Evolutionary conservation across 257 asterid genomes (phyloP).

Genomic region (Petunia secreta): DNA sequence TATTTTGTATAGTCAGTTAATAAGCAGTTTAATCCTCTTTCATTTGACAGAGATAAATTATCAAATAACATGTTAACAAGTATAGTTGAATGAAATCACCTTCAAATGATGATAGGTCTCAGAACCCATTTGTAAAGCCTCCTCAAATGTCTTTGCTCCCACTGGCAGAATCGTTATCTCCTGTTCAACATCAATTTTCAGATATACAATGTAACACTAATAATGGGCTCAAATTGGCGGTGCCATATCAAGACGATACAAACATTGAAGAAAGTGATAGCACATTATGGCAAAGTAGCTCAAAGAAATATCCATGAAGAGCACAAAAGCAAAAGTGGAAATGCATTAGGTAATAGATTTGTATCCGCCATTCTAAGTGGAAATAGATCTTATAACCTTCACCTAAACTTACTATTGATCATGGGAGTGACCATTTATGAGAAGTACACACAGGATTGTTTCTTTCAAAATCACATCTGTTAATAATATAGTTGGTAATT

Average conservation of each 20-base stretch:
- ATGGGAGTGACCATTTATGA: constrained; percentile 21
- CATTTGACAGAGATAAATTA: neutral
- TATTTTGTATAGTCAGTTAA: constrained; percentile 5
- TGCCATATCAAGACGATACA: constrained; percentile 20
- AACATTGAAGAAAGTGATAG: constrained; percentile 23
- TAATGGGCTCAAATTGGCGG: constrained; percentile 9
- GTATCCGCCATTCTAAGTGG: constrained; percentile 6
- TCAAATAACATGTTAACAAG: neutral
- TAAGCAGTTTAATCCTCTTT: constrained; percentile 22
- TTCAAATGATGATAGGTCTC: constrained; percentile 96
- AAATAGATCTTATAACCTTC: constrained; percentile 27
- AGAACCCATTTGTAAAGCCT: constrained; percentile 96
- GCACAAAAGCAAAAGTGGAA: neutral
- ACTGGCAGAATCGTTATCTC: constrained; percentile 89
- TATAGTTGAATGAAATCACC: constrained; percentile 48
- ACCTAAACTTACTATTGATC: neutral
- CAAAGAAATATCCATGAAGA: constrained; percentile 17
- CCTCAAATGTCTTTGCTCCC: constrained; percentile 88
- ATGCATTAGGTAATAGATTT: constrained; percentile 15
- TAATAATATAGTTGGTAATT: neutral
- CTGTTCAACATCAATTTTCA: constrained; percentile 48
- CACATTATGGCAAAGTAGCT: constrained; percentile 25
- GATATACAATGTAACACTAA: constrained; percentile 30
- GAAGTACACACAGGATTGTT: constrained; percentile 2
- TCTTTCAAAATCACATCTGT: constrained; percentile 13